phyloP scores from a whole-genome alignment of 805 yeast genomes.

The Komagataella mondaviorum region DNA sequence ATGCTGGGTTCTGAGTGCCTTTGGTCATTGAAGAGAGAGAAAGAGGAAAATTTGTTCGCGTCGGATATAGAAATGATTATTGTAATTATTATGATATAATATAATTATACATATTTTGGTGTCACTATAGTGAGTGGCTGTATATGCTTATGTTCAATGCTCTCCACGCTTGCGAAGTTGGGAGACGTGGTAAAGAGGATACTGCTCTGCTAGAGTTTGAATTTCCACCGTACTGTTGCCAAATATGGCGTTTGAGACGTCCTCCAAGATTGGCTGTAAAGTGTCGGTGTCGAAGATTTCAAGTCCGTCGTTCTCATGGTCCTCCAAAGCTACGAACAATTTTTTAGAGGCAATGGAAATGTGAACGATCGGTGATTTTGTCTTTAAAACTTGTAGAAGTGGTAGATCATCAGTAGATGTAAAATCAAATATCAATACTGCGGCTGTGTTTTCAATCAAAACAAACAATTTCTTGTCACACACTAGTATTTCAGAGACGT shows the following conservation, averaged over 20 bases:
- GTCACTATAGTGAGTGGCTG: not conserved
- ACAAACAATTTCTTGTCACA: conserved; percentile 23
- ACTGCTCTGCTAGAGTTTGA: conserved; percentile 15
- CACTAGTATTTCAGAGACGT: conserved; percentile 25
- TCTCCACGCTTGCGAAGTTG: conserved; percentile 54
- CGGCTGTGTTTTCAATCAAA: conserved; percentile 32
- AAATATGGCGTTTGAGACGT: conserved; percentile 12
- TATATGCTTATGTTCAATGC: conserved; percentile 20
- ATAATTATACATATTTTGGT: not conserved
- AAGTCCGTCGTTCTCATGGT: conserved; percentile 9
- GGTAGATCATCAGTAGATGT: conserved; percentile 15
- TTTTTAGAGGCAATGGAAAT: conserved; percentile 7
- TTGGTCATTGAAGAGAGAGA: not conserved
- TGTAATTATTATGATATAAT: too few relatives aligned
- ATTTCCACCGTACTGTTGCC: conserved; percentile 15
- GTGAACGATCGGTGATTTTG: conserved; percentile 12
- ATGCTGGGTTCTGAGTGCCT: conserved; percentile 62
- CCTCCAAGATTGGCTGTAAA: conserved; percentile 12
- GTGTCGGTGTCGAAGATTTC: conserved; percentile 12
- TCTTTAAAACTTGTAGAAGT: conserved; percentile 19
- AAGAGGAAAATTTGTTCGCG: not conserved
- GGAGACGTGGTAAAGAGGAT: conserved; percentile 38
- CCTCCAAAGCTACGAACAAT: conserved; percentile 14
- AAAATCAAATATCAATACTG: conserved; percentile 23
- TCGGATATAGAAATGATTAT: not conserved